Percentiles rank a stretch among this genome's conserved stretches.
Conservation (phyloP, 108 stramenopile species). For the Pseudonitzschia delicatissima region DNA sequence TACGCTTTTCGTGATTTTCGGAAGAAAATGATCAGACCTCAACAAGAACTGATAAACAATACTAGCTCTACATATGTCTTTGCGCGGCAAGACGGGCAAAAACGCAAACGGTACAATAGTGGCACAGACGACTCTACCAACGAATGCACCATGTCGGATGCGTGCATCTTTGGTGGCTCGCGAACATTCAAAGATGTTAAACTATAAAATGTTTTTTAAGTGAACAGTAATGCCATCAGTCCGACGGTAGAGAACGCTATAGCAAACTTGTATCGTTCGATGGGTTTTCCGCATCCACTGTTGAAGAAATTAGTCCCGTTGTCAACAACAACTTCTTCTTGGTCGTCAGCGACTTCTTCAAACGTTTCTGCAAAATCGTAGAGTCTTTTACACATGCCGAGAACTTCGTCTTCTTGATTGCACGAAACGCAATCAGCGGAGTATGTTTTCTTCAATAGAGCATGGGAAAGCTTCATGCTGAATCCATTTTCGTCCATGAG, state of each 20-base stretch:
- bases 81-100: slow-evolving; percentile 1
- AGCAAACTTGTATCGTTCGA: slow-evolving; percentile 82
- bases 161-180: no score
- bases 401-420: slow-evolving; percentile 32
- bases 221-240: no score
- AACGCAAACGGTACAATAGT: not conserved
- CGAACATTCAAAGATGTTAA: no score
- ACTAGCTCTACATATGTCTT: not conserved
- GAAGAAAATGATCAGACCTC: slow-evolving; percentile 2
- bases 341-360: no score
- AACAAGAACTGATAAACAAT: not conserved
- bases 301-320: slow-evolving; percentile 40
- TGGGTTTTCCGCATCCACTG: slow-evolving; percentile 47
- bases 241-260: slow-evolving; percentile 81
- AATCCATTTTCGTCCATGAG: slow-evolving; percentile 48
- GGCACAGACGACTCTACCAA: not conserved
- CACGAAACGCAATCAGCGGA: slow-evolving; percentile 66
- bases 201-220: no score
- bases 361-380: slow-evolving; percentile 68
- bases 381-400: slow-evolving; percentile 64
- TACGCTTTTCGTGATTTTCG: slow-evolving; percentile 11
- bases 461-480: slow-evolving; percentile 67
- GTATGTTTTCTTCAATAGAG: slow-evolving; percentile 75
- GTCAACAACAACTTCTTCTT: slow-evolving; percentile 48
- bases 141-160: no score